phyloP scores from a whole-genome alignment of 2,329 filamentous ascomycete genomes.

The Rutstroemia sydowiana region DNA sequence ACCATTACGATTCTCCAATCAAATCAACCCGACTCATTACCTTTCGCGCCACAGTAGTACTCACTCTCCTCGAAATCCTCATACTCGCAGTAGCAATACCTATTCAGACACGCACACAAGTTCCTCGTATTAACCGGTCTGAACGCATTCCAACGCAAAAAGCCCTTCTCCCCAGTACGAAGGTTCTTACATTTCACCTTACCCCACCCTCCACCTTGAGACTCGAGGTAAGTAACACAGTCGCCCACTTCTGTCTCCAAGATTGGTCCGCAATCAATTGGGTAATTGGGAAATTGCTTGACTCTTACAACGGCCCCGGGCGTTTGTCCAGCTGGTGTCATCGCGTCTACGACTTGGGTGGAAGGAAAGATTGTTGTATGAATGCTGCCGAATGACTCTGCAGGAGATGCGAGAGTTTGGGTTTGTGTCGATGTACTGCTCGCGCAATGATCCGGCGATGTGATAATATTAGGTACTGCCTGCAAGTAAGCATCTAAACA shows the following conservation, averaged over 20 bases:
- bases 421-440: too few relatives aligned
- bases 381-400: too few relatives aligned
- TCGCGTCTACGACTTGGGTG: neutral
- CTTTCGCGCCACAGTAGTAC: too few relatives aligned
- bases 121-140: neutral
- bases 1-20: too few relatives aligned
- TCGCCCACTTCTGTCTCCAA: neutral
- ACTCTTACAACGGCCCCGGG: neutral
- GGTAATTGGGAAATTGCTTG: neutral
- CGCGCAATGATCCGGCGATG: too few relatives aligned
- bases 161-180: constrained; percentile 2
- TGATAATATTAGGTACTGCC: too few relatives aligned
- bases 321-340: neutral
- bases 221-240: neutral
- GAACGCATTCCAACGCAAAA: constrained; percentile 1
- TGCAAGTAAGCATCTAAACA: too few relatives aligned
- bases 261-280: neutral
- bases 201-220: neutral
- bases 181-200: constrained; percentile 2
- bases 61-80: constrained; percentile 3
- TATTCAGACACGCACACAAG: neutral
- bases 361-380: too few relatives aligned
- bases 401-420: too few relatives aligned
- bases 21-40: too few relatives aligned
- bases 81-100: neutral